Evolutionary conservation across 352 stramenopile species (phyloP), one percentile per base, ranked within the genome.

Genomic region (Phytophthora idaei): DNA sequence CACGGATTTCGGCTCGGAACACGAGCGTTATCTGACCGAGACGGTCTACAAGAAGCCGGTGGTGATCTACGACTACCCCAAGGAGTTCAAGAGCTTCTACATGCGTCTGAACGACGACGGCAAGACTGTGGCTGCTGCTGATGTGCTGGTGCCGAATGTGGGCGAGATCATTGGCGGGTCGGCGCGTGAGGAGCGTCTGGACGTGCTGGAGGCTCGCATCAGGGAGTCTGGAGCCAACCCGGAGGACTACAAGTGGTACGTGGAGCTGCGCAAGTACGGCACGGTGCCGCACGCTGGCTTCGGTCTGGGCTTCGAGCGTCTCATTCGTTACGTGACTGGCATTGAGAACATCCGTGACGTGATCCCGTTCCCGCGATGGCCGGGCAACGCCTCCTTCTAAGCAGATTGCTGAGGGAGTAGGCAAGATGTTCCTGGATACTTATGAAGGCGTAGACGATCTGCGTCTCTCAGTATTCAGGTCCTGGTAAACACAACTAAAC

Each of bases 281-380:
- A 97, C 93, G 17, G 95, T 99, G 48, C 97, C 97, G 45, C 98
- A 99, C 79, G 79, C 96, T 12, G 98, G 97, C 62, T 99, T 99
- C 66, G 98, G 98, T 27, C 89, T 99, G 41, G 98, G 98, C 55
- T 99, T 99, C 74, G 98, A 99, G 81, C 88, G 98, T 34, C 84
- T 99, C 8, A 93, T 99, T 34, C 97, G 94, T 49, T 99, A 99
- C 78, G 92, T 99, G 31, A 99, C 93, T 59, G 97, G 97, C 63
- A 98, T 99, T 67, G 97, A 99, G 70, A 99, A 99, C 84, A 99
- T 99, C 75, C 90, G 97, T 64, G 98, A 99, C 72, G 96, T 98
- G 11, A 99, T 99, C 76, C 95, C 98, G 29, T 99, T 99, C 82
- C 98, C 98, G 49, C 87, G 98, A 51, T 99, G 93, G 87, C 96